Evolutionary conservation across 371 early-diverging fungal genomes (phyloP).

Genomic region (Quaeritorhiza haematococci): DNA sequence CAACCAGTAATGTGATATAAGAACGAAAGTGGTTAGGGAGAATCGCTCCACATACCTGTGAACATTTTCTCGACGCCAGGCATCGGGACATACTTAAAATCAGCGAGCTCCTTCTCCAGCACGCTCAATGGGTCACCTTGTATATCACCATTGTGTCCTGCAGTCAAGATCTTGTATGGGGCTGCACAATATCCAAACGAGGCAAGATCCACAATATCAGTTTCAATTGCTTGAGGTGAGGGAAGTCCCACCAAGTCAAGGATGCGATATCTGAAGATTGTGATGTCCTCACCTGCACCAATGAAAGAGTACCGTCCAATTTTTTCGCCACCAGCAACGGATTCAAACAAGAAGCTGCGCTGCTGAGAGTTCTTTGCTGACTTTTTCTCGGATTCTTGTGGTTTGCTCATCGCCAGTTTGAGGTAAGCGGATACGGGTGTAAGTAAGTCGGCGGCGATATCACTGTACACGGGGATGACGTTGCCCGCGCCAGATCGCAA

Average conservation of each 20-base stretch:
- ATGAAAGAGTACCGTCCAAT: constrained; percentile 93
- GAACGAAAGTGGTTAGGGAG: not conserved
- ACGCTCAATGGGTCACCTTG: constrained; percentile 84
- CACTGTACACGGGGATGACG: constrained; percentile 76
- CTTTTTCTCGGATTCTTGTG: constrained; percentile 7
- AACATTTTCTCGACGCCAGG: constrained; percentile 83
- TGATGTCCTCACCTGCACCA: constrained; percentile 64
- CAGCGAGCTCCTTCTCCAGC: constrained; percentile 75
- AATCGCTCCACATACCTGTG: constrained; percentile 52
- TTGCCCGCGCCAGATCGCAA: constrained; percentile 20
- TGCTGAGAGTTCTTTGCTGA: constrained; percentile 26
- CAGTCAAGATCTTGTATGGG: constrained; percentile 78
- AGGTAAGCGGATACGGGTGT: constrained; percentile 96
- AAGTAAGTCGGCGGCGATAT: constrained; percentile 83
- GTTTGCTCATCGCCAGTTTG: constrained; percentile 60
- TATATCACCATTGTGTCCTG: constrained; percentile 63
- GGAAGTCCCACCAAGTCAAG: constrained; percentile 7
- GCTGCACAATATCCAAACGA: constrained; percentile 39
- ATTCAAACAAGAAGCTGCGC: constrained; percentile 90
- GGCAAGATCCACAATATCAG: constrained; percentile 4
- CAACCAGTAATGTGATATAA: not conserved
- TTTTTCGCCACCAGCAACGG: constrained; percentile 90
- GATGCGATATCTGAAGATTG: not conserved
- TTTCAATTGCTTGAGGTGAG: not conserved
- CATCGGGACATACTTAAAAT: constrained; percentile 69